phyloP scores from a whole-genome alignment of 352 stramenopile genomes.

The Phytophthora ramorum region DNA sequence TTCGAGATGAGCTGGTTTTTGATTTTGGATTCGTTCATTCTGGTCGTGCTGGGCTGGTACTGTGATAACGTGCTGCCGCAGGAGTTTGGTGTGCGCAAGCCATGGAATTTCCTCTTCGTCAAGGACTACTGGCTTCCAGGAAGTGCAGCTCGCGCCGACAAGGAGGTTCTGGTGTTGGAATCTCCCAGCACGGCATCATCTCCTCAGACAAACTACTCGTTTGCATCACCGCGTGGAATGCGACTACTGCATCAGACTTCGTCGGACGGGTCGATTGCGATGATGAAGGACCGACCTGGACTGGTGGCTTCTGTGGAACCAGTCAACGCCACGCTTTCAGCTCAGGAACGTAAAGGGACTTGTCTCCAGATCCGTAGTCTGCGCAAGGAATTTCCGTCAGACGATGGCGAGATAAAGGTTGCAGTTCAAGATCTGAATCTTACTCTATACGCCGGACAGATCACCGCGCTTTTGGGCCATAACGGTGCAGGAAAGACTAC shows the following conservation, averaged over 20 bases:
- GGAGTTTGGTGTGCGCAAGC: slow-evolving; percentile 89
- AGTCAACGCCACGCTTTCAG: slow-evolving; percentile 46
- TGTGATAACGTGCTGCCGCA: slow-evolving; percentile 94
- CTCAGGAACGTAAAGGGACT: slow-evolving; percentile 49
- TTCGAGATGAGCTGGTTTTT: slow-evolving; percentile 72
- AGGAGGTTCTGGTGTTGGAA: slow-evolving; percentile 34
- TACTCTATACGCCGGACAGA: slow-evolving; percentile 94
- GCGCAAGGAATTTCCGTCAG: slow-evolving; percentile 66
- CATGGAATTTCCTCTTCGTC: slow-evolving; percentile 92
- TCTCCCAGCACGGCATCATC: slow-evolving; percentile 29
- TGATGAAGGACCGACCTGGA: slow-evolving; percentile 33
- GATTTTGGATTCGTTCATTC: slow-evolving; percentile 84
- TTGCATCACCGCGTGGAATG: slow-evolving; percentile 18
- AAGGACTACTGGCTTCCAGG: slow-evolving; percentile 38
- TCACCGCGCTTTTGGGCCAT: slow-evolving; percentile 91
- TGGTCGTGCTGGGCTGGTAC: slow-evolving; percentile 91
- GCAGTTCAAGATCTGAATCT: slow-evolving; percentile 89
- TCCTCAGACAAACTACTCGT: slow-evolving; percentile 34
- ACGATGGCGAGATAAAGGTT: slow-evolving; percentile 69
- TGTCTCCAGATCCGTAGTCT: slow-evolving; percentile 57
- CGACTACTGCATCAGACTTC: slow-evolving; percentile 39
- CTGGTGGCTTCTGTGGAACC: slow-evolving; percentile 46
- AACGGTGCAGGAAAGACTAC: slow-evolving; percentile 92
- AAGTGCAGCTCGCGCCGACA: slow-evolving; percentile 11
- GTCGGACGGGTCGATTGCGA: slow-evolving; percentile 39